Evolutionary conservation across 202 grass and related monocot species (phyloP), one percentile per base, ranked within the genome.

Genomic region (Saccharum hybrid): DNA sequence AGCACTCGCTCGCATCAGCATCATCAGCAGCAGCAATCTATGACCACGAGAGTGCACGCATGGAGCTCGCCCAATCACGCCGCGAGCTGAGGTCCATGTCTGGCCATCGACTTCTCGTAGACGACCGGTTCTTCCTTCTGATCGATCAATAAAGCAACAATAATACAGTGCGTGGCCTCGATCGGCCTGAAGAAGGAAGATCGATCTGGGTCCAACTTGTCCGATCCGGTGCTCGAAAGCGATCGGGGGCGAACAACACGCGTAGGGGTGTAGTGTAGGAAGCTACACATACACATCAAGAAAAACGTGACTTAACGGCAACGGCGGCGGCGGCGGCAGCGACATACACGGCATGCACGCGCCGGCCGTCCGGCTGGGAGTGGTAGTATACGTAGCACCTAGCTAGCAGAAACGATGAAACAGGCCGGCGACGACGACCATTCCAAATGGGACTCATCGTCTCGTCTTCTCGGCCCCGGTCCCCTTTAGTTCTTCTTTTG

Each of bases 21-120:
- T n/a, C 64, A 61, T 12, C 42, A 45, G 11, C 63, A 46, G 78
- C 88, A 82, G 83, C 78, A 89, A 89, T 89, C 38, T 78, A 49
- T 74, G 88, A 89, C 88, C 83, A 61, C 62, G 38, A 28, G 16
- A 31, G 31, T 54, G 57, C 52, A 62, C 67, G 61, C 48, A 46
- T 38, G 48, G 36, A 34, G 39, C 14, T 74, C 63, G 81, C 14
- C 70, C 69, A 75, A 84, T 80, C 69, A 40, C 51, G 63, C 38
- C 7, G 46, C 38, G 28, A 8, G 60, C 41, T 46, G 33, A 38
- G 79, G 57, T 54, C 87, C 37, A 68, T 76, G 71, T 21, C 66
- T 11, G 7, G 30, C 30, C 30, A 8, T 66, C 63, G 30, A 66
- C 16, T 54, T 23, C 28, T 40, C 28, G 21, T 49, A 10, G 37